Evolutionary conservation across 768 basidiomycete species (phyloP).

Genomic region (Strobilomyces confusus): DNA sequence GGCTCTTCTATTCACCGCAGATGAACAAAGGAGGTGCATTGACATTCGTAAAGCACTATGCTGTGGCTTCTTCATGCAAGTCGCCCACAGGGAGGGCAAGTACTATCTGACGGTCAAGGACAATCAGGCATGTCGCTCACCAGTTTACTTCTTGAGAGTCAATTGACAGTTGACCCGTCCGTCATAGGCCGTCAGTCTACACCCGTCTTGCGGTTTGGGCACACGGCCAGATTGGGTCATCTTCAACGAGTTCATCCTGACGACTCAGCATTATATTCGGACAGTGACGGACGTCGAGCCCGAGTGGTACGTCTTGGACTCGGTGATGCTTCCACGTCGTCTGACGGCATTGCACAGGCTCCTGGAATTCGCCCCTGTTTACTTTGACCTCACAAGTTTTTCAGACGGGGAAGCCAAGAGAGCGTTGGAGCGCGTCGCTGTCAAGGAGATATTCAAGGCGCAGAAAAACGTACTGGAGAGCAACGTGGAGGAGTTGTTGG

Average conservation of each 20-base stretch:
- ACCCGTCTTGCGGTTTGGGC: slow-evolving; percentile 86
- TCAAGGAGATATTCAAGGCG: too few relatives aligned
- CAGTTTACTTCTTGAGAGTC: background rate
- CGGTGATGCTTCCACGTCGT: background rate
- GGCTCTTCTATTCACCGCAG: slow-evolving; percentile 61
- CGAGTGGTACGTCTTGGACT: slow-evolving; percentile 63
- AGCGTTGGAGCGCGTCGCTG: slow-evolving; percentile 49
- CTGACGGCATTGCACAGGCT: background rate
- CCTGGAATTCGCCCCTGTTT: slow-evolving; percentile 41
- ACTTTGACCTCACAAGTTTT: slow-evolving; percentile 68
- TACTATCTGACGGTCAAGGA: slow-evolving; percentile 94
- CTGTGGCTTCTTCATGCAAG: too few relatives aligned
- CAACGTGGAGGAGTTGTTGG: too few relatives aligned
- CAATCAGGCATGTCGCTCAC: slow-evolving; percentile 64
- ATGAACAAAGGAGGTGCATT: slow-evolving; percentile 65
- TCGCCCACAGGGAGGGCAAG: slow-evolving; percentile 93
- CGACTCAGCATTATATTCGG: slow-evolving; percentile 83
- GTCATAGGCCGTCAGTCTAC: slow-evolving; percentile 31
- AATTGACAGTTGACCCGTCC: background rate
- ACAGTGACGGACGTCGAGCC: slow-evolving; percentile 86
- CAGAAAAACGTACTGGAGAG: too few relatives aligned
- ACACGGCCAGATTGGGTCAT: slow-evolving; percentile 88
- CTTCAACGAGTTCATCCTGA: slow-evolving; percentile 94
- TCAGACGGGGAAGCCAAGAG: slow-evolving; percentile 68
- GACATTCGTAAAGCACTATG: slow-evolving; percentile 82